Conservation (phyloP, 257 asterid species). For the Lycium ferocissimum region DNA sequence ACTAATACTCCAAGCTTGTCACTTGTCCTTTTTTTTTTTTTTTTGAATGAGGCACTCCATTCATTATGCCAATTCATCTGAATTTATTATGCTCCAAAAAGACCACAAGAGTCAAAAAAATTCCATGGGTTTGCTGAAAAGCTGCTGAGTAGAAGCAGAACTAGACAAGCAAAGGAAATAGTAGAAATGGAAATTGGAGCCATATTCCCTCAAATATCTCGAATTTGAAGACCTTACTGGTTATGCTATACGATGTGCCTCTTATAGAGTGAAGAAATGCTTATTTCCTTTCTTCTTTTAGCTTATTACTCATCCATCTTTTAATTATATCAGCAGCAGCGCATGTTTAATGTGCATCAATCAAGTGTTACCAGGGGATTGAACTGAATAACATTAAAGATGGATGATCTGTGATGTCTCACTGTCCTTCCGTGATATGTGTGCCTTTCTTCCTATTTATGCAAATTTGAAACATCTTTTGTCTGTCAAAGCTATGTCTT, state of each 20-base stretch:
- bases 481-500: neutral
- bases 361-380: neutral
- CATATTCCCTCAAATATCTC: neutral
- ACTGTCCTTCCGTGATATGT: constrained; percentile 15
- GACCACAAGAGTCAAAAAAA: neutral
- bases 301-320: too few relatives aligned
- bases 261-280: neutral
- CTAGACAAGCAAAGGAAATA: constrained; percentile 25
- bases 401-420: constrained; percentile 12
- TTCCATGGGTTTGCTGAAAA: constrained; percentile 15
- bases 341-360: neutral
- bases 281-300: neutral
- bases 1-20: constrained; percentile 16
- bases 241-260: neutral
- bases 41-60: neutral
- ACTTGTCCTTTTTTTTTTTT: neutral
- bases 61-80: constrained; percentile 2
- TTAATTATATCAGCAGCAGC: neutral
- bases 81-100: neutral
- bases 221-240: neutral
- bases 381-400: neutral
- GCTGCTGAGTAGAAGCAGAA: constrained; percentile 2
- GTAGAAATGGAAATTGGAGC: constrained; percentile 8
- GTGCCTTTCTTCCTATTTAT: neutral
- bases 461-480: neutral